These are phyloP conservation scores for Primulina huaijiensis DNA, from an alignment of 257 asterid species.

Conservation along the genomic window DNA sequence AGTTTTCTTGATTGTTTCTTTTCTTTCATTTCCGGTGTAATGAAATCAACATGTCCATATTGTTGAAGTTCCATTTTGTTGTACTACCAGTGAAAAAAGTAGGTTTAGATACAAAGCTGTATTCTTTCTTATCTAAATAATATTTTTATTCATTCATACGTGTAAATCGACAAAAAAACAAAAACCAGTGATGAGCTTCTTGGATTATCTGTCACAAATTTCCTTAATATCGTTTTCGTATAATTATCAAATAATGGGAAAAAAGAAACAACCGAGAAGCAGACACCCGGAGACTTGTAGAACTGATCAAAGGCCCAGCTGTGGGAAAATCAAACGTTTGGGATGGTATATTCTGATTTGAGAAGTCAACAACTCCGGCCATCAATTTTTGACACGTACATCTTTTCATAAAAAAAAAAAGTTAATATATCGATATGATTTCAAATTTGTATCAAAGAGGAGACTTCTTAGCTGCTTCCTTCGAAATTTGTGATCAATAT, in stretches of 20 bases:
- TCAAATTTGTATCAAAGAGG: slow-evolving; percentile 10
- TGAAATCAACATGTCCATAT: slow-evolving; percentile 36
- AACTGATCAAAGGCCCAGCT: slow-evolving; percentile 8
- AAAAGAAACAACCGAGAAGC: slow-evolving; percentile 26
- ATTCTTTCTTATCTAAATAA: slow-evolving; percentile 8
- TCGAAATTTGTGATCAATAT: not conserved
- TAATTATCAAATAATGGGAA: not conserved
- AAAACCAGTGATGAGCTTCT: not conserved
- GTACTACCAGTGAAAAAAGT: slow-evolving; percentile 10
- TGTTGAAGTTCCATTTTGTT: slow-evolving; percentile 19
- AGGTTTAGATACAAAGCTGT: slow-evolving; percentile 21
- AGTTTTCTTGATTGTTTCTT: slow-evolving; percentile 1
- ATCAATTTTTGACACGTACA: slow-evolving; percentile 48
- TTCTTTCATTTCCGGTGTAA: not conserved
- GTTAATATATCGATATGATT: slow-evolving; percentile 25
- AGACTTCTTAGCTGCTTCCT: slow-evolving; percentile 7
- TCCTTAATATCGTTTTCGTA: slow-evolving; percentile 18
- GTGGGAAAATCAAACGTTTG: slow-evolving; percentile 28
- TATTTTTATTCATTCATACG: not conserved
- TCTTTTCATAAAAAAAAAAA: not conserved
- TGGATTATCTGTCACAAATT: slow-evolving; percentile 23
- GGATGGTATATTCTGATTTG: slow-evolving; percentile 23
- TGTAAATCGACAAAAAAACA: not conserved
- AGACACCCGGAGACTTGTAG: slow-evolving; percentile 31
- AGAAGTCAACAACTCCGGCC: slow-evolving; percentile 63